Evolutionary conservation across 1,284 basidiomycete genomes (phyloP), one percentile per base, ranked within the genome.

Genomic region (Heterobasidion annosum): DNA sequence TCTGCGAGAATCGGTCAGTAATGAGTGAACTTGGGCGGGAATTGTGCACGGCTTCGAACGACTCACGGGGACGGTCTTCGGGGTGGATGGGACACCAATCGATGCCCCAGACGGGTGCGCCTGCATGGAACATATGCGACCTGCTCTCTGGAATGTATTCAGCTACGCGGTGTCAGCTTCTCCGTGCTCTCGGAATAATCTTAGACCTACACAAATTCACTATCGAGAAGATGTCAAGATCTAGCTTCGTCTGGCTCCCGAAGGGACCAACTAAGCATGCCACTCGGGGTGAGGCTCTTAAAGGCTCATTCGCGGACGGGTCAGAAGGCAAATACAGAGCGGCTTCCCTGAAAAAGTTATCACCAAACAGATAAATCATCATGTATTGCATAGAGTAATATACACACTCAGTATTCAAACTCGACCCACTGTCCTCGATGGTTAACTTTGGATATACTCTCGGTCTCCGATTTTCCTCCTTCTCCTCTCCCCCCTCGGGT

Each of bases 31-130:
- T 8, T 12, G 10, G 15, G 13, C 42, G 48, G 3, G 8, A 54
- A 32, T 25, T 25, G 25, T 25, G 48, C 4, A 1, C 2, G 37
- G 10, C 37, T 12, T 40, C n/a, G 7, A 40, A 16, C 18, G 13
- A 64, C 74, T 58, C 58, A 88, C 88, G 63, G 50, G 69, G 61
- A 51, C 83, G 76, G 52, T 87, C 82, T 32, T 75, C 71, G 25
- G 78, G 72, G 56, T 87, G 78, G 16, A 85, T 82, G 1, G 93
- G 93, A 65, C 91, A 93, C 93, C 93, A 97, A 62, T 94, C 91
- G 16, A 95, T 65, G 0, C 83, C 89, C 85, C 88, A 93, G 13
- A 91, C 87, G 0, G 90, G 88, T 2, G 85, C 86, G 1, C 94
- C 94, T 0, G 88, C 85, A 58, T 86, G 88, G 68, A 96, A 85